These are phyloP conservation scores for Cantharellus anzutake DNA, from an alignment of 768 basidiomycete genomes.

Conservation along the genomic window DNA sequence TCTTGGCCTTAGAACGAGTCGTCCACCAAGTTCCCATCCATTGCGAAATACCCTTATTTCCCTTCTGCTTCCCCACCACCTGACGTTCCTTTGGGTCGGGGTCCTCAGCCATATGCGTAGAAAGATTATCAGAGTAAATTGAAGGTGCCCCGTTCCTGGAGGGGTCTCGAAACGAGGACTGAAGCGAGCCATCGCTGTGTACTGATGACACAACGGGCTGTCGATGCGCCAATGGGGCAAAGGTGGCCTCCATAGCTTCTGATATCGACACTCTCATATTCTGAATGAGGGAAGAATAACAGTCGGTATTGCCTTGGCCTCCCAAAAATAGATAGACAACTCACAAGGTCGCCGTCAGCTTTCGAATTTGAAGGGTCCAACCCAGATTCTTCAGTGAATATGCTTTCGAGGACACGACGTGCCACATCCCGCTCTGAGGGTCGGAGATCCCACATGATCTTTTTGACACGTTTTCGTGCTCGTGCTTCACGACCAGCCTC, in stretches of 20 bases:
- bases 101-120: too few species aligned
- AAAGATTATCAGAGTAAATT: background rate
- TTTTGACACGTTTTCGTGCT: conserved; percentile 10
- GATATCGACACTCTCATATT: conserved; percentile 34
- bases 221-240: conserved; percentile 1
- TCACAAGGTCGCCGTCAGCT: background rate
- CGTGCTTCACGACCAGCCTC: conserved; percentile 41
- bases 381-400: conserved; percentile 37
- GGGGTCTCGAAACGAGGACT: background rate
- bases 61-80: background rate
- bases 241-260: conserved; percentile 34
- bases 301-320: background rate
- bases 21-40: background rate
- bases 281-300: conserved; percentile 14
- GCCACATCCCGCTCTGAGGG: conserved; percentile 48
- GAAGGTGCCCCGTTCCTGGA: background rate
- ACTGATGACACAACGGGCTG: background rate
- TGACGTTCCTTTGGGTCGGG: background rate
- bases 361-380: conserved; percentile 13
- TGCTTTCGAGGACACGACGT: conserved; percentile 40
- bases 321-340: conserved; percentile 1
- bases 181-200: background rate
- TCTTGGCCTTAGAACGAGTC: background rate
- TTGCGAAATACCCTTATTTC: too few species aligned
- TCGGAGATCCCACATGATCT: conserved; percentile 34